Conservation (phyloP, 164 flowering plant genomes). For the Piper longum region DNA sequence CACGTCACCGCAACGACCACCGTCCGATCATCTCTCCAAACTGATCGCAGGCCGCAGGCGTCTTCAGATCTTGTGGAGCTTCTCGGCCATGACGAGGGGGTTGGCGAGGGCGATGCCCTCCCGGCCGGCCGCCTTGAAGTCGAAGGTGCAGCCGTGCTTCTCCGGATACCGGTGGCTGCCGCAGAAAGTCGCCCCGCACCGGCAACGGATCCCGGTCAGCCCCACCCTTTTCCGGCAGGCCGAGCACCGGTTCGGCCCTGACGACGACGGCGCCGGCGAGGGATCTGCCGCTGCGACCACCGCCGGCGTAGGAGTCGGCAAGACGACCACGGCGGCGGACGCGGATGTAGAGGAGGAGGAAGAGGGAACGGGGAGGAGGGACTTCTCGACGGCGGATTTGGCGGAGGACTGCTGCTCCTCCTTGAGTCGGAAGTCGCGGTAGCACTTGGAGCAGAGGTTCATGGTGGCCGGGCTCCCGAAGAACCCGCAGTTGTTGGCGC, state of each 20-base stretch:
- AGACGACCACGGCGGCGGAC: constrained; percentile 4
- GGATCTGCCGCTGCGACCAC: no score
- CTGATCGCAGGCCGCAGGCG: no score
- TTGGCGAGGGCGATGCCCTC: constrained; percentile 57
- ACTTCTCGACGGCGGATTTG: constrained; percentile 28
- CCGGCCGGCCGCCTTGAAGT: constrained; percentile 44
- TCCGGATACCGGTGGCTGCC: constrained; percentile 69
- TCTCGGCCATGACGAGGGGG: constrained; percentile 47
- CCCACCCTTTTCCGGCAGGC: constrained; percentile 49
- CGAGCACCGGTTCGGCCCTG: constrained; percentile 31
- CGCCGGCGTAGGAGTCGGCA: not conserved
- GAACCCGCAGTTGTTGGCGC: no score
- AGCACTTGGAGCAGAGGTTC: no score
- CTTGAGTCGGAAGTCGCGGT: constrained; percentile 34
- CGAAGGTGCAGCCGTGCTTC: constrained; percentile 50
- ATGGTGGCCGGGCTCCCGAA: no score
- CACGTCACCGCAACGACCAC: no score
- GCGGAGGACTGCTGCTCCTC: constrained; percentile 39
- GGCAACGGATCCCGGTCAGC: constrained; percentile 50
- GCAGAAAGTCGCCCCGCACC: constrained; percentile 54
- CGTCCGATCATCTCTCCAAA: no score
- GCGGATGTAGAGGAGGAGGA: constrained; percentile 15
- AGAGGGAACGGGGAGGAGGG: constrained; percentile 14
- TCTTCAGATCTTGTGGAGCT: constrained; percentile 35
- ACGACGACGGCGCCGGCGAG: not conserved